Evolutionary conservation across 2,329 filamentous ascomycete species (phyloP), one percentile per base, ranked within the genome.

Genomic region (Penicillium sclerotigenum): DNA sequence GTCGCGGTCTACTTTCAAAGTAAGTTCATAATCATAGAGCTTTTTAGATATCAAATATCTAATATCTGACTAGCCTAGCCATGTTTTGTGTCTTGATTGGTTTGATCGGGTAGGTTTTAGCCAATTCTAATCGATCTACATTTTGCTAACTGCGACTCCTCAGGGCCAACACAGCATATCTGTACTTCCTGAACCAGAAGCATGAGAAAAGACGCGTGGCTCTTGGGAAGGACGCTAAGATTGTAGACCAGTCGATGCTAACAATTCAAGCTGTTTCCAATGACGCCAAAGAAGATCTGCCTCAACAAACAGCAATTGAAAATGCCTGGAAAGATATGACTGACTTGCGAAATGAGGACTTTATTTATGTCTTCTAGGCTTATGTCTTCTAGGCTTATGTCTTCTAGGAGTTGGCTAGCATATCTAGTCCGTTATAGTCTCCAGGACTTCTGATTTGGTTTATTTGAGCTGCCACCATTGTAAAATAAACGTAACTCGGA

Each of bases 291-390:
- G 66, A 71, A 13, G 71, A 67, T 5, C 58, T 59, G 22, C 62
- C 60, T 34, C 67, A 68, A 51, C 64, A 54, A 22, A 65, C 62
- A 4, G 65, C 68, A 11, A 75, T 79, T 1, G 78, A 82, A 26
- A 77, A 80, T 60, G 78, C 80, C 1, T 83, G 83, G 64, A 80
- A 81, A 47, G 85, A 88, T 65, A 70, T 81, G 18, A 86, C 83
- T 16, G 84, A 87, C 66, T 69, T 82, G 63, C 74, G 81, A 70
- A 87, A 87, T 59, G 83, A 87, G 64, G 83, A 87, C 58, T 87
- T 87, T 63, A 77, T 86, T 7, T 87, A 83, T 69, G 77, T 86
- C 3, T 83, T 76, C 48, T 81, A 66, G 59, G 38, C 43, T 13
- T 87, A 83, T 69, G 77, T 86, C 3, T 83, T 76, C 48, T 81